Base-by-base conservation (phyloP, 768 basidiomycete genomes). In the Boletus coccyginus region DNA sequence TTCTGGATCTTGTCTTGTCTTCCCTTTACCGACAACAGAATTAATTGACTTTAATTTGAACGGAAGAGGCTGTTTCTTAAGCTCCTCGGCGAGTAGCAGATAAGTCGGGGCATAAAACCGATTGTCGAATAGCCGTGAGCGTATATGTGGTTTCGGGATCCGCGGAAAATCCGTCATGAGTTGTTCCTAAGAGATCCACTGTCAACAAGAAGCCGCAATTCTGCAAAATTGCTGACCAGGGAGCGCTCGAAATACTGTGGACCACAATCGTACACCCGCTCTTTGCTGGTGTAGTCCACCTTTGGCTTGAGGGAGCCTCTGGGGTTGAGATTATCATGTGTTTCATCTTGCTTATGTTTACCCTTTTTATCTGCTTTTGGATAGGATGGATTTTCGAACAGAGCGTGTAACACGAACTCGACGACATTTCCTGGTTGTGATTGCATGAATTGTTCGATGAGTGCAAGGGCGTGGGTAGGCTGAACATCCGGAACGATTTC, bases 401-500 rank as follows among this genome's bases (percentile, higher is more conserved):
- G 76, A 9, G 71, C 61, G 48, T 88, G 82, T 10, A 92, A 59
- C 0, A 87, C 80, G 7, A 70, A 69, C 62, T 87, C 80, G 38
- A 83, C 75, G 41, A 81, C 77, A 32, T 67, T 62, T 11, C n/a
- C 47, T 17, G 60, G 61, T 1, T 74, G 72, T 5, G 70, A 62
- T 5, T 74, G 70, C 31, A 79, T 65, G 57, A 80, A 73, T 43
- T 75, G 65, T 38, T 75, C 69, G 32, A 89, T 64, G 33, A 89
- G 80, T 2, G 66, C 58, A 24, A 76, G 65, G 13, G 79, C 79
- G 59, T 90, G 78, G 3, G 76, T 72, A 5, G 85, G 82, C 21
- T 80, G 76, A 24, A 90, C 86, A 61, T 90, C 87, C 0, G 90
- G 90, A 13, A 90, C 68, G 44, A 92, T 80, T 62, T 89, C 87